These are phyloP conservation scores for Flaveria floridana DNA, from an alignment of 140 eudicot genomes.

Conservation along the genomic window DNA sequence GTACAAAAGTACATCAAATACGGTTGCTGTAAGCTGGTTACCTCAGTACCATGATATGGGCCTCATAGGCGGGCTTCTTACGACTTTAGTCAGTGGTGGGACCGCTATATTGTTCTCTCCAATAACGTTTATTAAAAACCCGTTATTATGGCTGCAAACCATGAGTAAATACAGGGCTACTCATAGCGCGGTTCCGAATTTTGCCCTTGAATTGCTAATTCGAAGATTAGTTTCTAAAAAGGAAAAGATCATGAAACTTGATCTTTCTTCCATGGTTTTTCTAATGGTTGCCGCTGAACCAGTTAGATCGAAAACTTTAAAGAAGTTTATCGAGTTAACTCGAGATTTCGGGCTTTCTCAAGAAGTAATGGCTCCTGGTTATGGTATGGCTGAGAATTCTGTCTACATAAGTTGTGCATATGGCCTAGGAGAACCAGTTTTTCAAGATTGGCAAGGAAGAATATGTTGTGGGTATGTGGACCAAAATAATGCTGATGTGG, in stretches of 20 bases:
- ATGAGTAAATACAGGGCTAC: conserved; percentile 47
- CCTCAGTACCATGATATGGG: conserved; percentile 63
- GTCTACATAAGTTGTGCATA: conserved; percentile 46
- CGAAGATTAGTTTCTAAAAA: conserved; percentile 34
- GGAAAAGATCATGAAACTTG: conserved; percentile 30
- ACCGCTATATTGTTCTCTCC: conserved; percentile 43
- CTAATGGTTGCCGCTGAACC: conserved; percentile 59
- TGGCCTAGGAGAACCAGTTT: conserved; percentile 38
- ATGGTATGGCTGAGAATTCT: conserved; percentile 54
- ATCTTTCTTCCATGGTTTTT: conserved; percentile 52
- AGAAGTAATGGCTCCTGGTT: conserved; percentile 54
- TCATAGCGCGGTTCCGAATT: conserved; percentile 51
- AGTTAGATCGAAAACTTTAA: conserved; percentile 42
- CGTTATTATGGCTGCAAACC: conserved; percentile 48
- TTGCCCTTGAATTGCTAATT: conserved; percentile 45
- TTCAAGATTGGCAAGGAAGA: conserved; percentile 52
- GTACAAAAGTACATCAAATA: conserved; percentile 45
- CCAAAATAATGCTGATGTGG: conserved; percentile 37
- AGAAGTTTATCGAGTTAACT: conserved; percentile 46
- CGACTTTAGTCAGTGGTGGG: conserved; percentile 42
- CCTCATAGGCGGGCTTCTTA: conserved; percentile 46
- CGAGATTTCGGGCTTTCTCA: conserved; percentile 45
- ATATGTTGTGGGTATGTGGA: conserved; percentile 50
- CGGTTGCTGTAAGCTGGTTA: conserved; percentile 47
- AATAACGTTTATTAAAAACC: conserved; percentile 44